These are phyloP conservation scores for Papilionanthe hybrid DNA, from an alignment of 116 monocot genomes.

Conservation along the genomic window DNA sequence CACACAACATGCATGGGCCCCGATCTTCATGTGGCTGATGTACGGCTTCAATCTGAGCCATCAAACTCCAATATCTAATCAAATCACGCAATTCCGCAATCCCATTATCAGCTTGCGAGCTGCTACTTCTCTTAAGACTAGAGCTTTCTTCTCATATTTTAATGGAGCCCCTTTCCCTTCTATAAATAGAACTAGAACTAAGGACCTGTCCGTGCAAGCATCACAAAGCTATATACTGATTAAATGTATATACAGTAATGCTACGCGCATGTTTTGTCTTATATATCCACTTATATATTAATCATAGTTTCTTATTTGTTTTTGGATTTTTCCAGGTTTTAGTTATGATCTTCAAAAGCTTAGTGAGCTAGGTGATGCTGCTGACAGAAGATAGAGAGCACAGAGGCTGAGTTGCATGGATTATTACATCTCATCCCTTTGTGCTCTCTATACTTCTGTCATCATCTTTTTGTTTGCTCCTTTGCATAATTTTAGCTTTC, in stretches of 20 bases:
- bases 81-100: neutral
- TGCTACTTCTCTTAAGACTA: neutral
- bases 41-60: constrained; percentile 6
- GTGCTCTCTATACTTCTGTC: constrained; percentile 18
- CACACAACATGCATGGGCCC: neutral
- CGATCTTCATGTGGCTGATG: neutral
- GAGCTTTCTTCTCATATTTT: neutral
- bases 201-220: neutral
- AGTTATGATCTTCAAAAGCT: neutral
- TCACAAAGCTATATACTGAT: neutral
- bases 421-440: constrained; percentile 2
- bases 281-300: neutral
- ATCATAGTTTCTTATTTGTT: neutral
- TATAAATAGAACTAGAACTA: constrained; percentile 5
- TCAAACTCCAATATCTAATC: neutral
- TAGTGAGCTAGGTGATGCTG: neutral
- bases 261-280: neutral
- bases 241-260: neutral
- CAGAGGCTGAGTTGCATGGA: neutral
- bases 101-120: neutral
- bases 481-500: neutral
- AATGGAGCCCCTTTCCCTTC: neutral
- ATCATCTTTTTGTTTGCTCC: neutral
- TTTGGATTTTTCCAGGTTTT: neutral
- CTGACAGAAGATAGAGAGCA: constrained; percentile 18